Conservation (phyloP, 768 basidiomycete species). For the Mycena amicta region DNA sequence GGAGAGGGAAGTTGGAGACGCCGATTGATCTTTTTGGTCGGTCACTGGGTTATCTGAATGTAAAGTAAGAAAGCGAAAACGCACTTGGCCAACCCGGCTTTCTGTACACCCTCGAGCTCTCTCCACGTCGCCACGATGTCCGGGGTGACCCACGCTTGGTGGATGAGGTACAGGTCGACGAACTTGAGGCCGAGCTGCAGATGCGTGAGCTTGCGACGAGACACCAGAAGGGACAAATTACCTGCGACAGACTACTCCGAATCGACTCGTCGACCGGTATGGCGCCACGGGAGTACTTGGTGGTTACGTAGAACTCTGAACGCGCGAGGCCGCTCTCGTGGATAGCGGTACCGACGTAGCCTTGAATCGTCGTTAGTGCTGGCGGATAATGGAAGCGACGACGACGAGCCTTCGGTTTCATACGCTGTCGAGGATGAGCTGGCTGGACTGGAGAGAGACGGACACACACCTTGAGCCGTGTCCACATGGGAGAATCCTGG, state of each 20-base stretch:
- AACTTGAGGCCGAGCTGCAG: slow-evolving; percentile 45
- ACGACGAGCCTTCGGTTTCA: slow-evolving; percentile 24
- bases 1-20: slow-evolving; percentile 48
- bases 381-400: slow-evolving; percentile 25
- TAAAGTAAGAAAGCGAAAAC: neutral
- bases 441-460: neutral
- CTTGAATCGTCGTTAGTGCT: slow-evolving; percentile 29
- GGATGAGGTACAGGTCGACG: slow-evolving; percentile 57
- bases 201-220: neutral
- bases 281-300: slow-evolving; percentile 37
- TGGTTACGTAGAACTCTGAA: slow-evolving; percentile 37
- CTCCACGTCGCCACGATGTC: slow-evolving; percentile 38
- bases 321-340: slow-evolving; percentile 32
- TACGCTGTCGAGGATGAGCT: slow-evolving; percentile 2
- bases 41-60: too few relatives aligned
- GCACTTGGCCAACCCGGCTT: slow-evolving; percentile 30
- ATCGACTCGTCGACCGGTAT: slow-evolving; percentile 29
- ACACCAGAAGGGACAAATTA: slow-evolving; percentile 14
- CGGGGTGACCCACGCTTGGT: slow-evolving; percentile 33
- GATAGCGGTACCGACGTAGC: slow-evolving; percentile 30
- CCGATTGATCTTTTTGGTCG: slow-evolving; percentile 61
- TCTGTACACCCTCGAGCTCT: slow-evolving; percentile 42
- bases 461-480: slow-evolving; percentile 46
- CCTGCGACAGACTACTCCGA: slow-evolving; percentile 39
- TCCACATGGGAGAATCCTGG: slow-evolving; percentile 51